phyloP scores from a whole-genome alignment of 2,329 filamentous ascomycete genomes.

The Cladophialophora bantiana region DNA sequence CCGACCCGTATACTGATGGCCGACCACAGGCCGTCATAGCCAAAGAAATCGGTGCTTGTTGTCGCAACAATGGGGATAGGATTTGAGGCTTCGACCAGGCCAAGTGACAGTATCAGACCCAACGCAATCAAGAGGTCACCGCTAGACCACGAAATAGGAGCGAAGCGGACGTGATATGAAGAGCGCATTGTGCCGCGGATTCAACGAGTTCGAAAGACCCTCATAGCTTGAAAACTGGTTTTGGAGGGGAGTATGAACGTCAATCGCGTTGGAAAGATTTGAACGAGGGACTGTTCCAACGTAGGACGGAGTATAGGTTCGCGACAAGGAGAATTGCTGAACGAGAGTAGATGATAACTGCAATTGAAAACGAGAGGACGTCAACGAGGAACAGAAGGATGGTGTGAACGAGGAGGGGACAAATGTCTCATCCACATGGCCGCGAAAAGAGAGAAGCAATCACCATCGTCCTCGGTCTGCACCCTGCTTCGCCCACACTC shows the following conservation, averaged over 20 bases:
- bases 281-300: not conserved
- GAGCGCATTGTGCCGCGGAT: slow-evolving; percentile 27
- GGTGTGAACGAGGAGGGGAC: not conserved
- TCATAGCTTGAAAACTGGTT: slow-evolving; percentile 16
- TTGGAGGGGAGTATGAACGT: not conserved
- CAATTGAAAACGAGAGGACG: slow-evolving; percentile 12
- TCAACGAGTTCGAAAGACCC: not conserved
- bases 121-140: slow-evolving; percentile 10
- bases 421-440: slow-evolving; percentile 7
- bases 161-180: not conserved
- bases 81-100: slow-evolving; percentile 3
- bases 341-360: slow-evolving; percentile 9
- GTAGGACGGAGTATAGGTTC: not conserved
- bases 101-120: slow-evolving; percentile 9
- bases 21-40: slow-evolving; percentile 45
- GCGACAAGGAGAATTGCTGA: not conserved
- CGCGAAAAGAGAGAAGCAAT: not conserved
- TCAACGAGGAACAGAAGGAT: not conserved
- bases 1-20: slow-evolving; percentile 43
- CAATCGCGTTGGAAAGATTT: not conserved
- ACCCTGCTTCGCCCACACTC: not conserved
- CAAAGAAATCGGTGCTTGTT: slow-evolving; percentile 36
- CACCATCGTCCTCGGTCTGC: not conserved
- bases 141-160: not conserved
- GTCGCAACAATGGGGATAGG: slow-evolving; percentile 34